These are phyloP conservation scores for Nakazawaea molendinolei DNA, from an alignment of 805 yeast genomes.

Conservation along the genomic window DNA sequence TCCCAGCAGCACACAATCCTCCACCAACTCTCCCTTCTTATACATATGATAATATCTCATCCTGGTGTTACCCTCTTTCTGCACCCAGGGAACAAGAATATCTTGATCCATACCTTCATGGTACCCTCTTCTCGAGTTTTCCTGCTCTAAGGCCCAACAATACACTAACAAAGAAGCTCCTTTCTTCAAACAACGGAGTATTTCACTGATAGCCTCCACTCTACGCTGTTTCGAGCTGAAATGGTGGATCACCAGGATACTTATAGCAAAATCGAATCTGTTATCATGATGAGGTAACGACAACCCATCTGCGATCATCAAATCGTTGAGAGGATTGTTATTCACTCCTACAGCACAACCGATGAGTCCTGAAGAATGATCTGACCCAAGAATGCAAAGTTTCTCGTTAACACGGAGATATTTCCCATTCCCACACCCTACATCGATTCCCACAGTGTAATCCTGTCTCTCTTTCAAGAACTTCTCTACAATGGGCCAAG, in stretches of 20 bases:
- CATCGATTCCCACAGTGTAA: slow-evolving; percentile 78
- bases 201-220: slow-evolving; percentile 63
- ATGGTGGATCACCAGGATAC: slow-evolving; percentile 95
- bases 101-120: slow-evolving; percentile 90
- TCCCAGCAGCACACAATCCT: slow-evolving; percentile 67
- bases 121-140: slow-evolving; percentile 81
- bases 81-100: slow-evolving; percentile 92
- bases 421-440: slow-evolving; percentile 97
- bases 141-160: slow-evolving; percentile 97
- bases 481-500: slow-evolving; percentile 91
- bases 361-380: slow-evolving; percentile 63
- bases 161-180: slow-evolving; percentile 76
- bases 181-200: slow-evolving; percentile 47
- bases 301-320: slow-evolving; percentile 78
- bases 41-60: slow-evolving; percentile 88
- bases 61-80: slow-evolving; percentile 35
- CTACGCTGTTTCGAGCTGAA: slow-evolving; percentile 83
- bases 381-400: slow-evolving; percentile 67
- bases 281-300: slow-evolving; percentile 45
- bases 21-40: slow-evolving; percentile 72
- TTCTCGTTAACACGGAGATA: slow-evolving; percentile 68
- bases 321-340: slow-evolving; percentile 34
- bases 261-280: slow-evolving; percentile 73
- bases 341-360: slow-evolving; percentile 49
- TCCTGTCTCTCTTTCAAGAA: slow-evolving; percentile 44